Base-by-base conservation (phyloP, 2,329 filamentous ascomycete species). In the Phialophora chinensis region DNA sequence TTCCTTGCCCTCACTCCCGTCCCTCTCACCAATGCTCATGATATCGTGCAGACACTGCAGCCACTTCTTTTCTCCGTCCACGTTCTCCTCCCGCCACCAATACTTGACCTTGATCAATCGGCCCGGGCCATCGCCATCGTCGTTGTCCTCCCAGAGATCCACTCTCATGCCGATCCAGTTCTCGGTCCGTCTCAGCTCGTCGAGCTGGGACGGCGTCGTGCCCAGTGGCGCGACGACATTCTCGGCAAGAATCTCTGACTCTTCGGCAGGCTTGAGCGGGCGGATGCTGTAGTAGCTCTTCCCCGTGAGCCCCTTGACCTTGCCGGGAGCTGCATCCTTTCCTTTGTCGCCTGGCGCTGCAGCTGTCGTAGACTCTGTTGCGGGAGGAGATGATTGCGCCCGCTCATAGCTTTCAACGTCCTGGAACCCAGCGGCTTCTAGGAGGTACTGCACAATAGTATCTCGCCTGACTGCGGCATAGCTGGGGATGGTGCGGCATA, bases 231-330 rank as follows among this genome's bases (percentile, higher is more conserved):
- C 49, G 49, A 52, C 49, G 20, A 52, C 49, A 17, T 52, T 17
- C 20, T 52, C 49, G 49, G 49, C 20, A 14, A 29, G 49, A 7
- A 52, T 23, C 49, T 52, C 49, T 23, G 49, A 52, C 20, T 52
- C 49, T 8, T 52, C 49, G 49, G 10, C 20, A 17, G 49, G 12
- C 4, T 52, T 29, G 20, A 52, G 20, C 10, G 49, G 23, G 20
- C 49, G 49, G 20, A 52, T 52, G 25, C 49, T 52, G 49, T 52
- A 52, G 49, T 52, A 52, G 49, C 25, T 52, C 49, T 52, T 52
- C 49, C 49, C 49, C 4, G 20, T 52, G 10, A 52, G 25, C 10
- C 6, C 49, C 25, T 52, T 52, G 25, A 52, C 23, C 20, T 52
- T 27, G 49, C 20, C 23, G 14, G 49, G 49, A 23, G 49, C 49